Base-by-base conservation (phyloP, 2,329 filamentous ascomycete genomes). In the Bipolaris gigantea region DNA sequence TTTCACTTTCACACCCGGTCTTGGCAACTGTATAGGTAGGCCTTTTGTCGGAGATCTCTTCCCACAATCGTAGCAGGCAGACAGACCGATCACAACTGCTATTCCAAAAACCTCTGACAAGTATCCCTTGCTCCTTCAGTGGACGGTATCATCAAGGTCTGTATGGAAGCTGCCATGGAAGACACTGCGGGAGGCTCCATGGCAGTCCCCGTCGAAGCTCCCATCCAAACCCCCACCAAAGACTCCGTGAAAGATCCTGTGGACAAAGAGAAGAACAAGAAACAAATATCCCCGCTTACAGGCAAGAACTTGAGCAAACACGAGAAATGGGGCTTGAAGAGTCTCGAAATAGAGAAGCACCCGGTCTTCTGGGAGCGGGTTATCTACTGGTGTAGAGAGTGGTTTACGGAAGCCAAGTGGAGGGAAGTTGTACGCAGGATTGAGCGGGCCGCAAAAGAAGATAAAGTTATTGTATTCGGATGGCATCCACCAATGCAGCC, bases 321-420 rank as follows among this genome's bases (percentile, higher is more conserved):
- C 32, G 55, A 64, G 27, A 56, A 53, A 13, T 48, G 53, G 7
- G 57, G 59, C 18, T 52, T 65, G 7, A 64, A 63, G 21, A 41
- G 52, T 10, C 51, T 65, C 2, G 11, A 40, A 7, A 52, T 52
- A 2, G 56, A 61, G 27, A 46, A 63, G 30, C 48, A 56, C 1
- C 41, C 41, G 15, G 41, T 18, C 30, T 58, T 33, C 15, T 65
- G 18, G 52, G 48, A 33, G 23, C 30, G 50, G 3, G 60, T 55
- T 4, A 23, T 38, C 16, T 50, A 41, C 7, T 64, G 60, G 59
- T 59, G 30, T 3, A 45, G 56, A 6, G 43, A 54, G 32, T 44
- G 45, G 9, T 67, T 67, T 39, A 48, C 55, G 13, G 48, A 55
- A 27, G 39, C 55, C 13, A 53, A 53, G 18, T 59, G 56, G 56